Percentiles rank a stretch among this genome's conserved stretches.
These are phyloP conservation scores for Aciculosporium take DNA, from an alignment of 2,329 filamentous ascomycete genomes.

Conservation along the genomic window DNA sequence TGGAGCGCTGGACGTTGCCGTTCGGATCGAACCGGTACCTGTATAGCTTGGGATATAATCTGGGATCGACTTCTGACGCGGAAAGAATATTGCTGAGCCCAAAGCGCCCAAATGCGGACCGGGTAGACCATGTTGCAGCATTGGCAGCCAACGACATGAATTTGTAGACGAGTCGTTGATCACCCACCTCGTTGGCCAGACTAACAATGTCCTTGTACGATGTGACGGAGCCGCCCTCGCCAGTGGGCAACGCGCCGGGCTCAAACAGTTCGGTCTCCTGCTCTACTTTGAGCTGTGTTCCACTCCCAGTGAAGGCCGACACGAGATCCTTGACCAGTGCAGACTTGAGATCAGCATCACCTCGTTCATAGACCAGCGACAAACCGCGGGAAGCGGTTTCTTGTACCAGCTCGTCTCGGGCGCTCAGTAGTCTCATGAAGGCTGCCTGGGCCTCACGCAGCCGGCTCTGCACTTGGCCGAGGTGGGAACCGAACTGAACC, in stretches of 20 bases:
- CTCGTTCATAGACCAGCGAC: conserved; percentile 86
- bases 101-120: conserved; percentile 88
- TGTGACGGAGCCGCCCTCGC: conserved; percentile 76
- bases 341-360: conserved; percentile 64
- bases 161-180: conserved; percentile 90
- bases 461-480: conserved; percentile 56
- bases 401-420: conserved; percentile 86
- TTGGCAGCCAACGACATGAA: conserved; percentile 97
- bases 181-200: conserved; percentile 89
- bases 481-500: conserved; percentile 76
- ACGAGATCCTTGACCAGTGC: conserved; percentile 80
- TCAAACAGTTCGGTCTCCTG: conserved; percentile 90
- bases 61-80: conserved; percentile 76
- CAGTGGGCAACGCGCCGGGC: conserved; percentile 75
- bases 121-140: conserved; percentile 93
- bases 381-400: conserved; percentile 87
- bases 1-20: conserved; percentile 78
- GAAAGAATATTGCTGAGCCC: conserved; percentile 85
- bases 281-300: conserved; percentile 65
- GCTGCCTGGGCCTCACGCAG: conserved; percentile 70
- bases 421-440: conserved; percentile 76
- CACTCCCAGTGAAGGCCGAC: conserved; percentile 70
- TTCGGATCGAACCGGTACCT: conserved; percentile 94
- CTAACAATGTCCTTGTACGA: conserved; percentile 97
- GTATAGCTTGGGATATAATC: conserved; percentile 88